Evolutionary conservation across 202 grass and related monocot species (phyloP), one percentile per base, ranked within the genome.

Genomic region (Zizania palustris): DNA sequence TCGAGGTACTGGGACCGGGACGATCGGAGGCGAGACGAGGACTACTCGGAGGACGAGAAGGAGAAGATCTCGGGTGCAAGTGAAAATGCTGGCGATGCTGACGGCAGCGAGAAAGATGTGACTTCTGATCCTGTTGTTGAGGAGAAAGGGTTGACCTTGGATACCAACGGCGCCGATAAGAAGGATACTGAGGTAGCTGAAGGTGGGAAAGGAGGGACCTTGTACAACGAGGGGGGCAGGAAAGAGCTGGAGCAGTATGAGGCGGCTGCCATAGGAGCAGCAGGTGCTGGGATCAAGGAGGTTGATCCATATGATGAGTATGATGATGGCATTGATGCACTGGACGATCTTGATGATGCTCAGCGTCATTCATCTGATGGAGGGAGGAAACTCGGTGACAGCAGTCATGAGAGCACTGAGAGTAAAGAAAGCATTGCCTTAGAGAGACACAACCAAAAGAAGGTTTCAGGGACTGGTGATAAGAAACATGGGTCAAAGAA

Each of bases 281-380:
- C 39, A 7, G 55, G 51, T 6, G 79, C 62, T 21, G 76, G 60
- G 67, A 66, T 22, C 42, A 77, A 9, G 34, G 91, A 92, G 71
- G 77, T 89, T 70, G 69, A 95, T 85, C 89, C 88, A 19, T 87
- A 90, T 79, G 95, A 98, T 79, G 96, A 99, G 80, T 96, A 96
- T 87, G 92, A 99, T 33, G 96, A 99, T 70, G 89, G 89, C 11
- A 89, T 93, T 5, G 92, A 93, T 63, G 42, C 56, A 0, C 82
- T 78, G 46, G 91, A 97, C 73, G 81, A 88, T 12, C 11, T 45
- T 15, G 83, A 84, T 36, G 85, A 90, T 66, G 43, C 77, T 53
- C 80, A 80, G 12, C 4, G 41, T 42, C 82, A 44, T 72, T 40
- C 60, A 14, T 70, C 48, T 78, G 86, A 84, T 65, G 80, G 22